These are phyloP conservation scores for Smallanthus sonchifolius DNA, from an alignment of 129 eudicot genomes.

Conservation along the genomic window DNA sequence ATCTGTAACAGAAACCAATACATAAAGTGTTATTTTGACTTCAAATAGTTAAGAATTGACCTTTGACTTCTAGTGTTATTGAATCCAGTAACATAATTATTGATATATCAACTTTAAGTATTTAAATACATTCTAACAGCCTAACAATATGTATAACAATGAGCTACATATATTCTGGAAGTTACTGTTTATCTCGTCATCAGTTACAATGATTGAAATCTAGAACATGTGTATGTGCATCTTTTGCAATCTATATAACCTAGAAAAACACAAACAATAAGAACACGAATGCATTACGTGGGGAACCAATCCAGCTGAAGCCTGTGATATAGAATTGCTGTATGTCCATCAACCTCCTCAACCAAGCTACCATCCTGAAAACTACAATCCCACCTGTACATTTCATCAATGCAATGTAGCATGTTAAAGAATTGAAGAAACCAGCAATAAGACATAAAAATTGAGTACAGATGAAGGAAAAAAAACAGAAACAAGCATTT, in stretches of 20 bases:
- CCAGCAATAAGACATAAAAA: conserved; percentile 2
- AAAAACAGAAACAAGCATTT: background rate
- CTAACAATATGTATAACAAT: conserved; percentile 3
- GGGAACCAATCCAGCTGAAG: conserved; percentile 98
- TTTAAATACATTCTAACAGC: background rate
- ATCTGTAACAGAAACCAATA: conserved; percentile 43
- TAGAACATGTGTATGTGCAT: background rate
- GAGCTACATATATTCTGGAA: conserved; percentile 1
- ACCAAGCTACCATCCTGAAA: conserved; percentile 97
- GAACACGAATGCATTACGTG: conserved; percentile 47
- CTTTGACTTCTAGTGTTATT: background rate
- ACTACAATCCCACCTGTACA: conserved; percentile 93
- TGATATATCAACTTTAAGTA: background rate
- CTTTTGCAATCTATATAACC: conserved; percentile 17
- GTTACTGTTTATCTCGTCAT: background rate
- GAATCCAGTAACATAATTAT: background rate
- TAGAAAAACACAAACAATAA: background rate
- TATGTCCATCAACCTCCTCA: conserved; percentile 99
- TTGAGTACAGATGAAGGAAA: background rate
- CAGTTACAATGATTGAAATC: background rate
- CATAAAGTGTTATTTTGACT: conserved; percentile 1
- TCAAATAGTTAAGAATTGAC: conserved; percentile 10
- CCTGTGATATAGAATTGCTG: conserved; percentile 88
- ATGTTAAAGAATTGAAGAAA: conserved; percentile 9
- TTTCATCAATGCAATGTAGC: conserved; percentile 9